Base-by-base conservation (phyloP, 192 early-diverging fungal species). In the Spinellus fusiger region DNA sequence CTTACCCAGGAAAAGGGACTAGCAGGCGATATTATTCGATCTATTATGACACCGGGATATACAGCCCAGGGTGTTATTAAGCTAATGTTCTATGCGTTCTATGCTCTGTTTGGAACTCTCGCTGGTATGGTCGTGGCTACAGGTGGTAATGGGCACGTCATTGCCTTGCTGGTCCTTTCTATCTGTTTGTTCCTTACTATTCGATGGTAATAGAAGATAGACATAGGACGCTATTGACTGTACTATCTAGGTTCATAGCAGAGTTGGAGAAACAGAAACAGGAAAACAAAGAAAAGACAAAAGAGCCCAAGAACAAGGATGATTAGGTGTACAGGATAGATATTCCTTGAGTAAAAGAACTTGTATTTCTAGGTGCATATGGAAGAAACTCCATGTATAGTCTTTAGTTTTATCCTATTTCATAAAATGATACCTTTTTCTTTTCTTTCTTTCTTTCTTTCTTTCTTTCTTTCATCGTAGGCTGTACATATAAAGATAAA, bases 1-100 rank as follows among this genome's bases (percentile, higher is more conserved):
- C 20, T 47, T 18, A 20, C 23, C 23, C 35, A 7, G 18, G 35
- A 59, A 22, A 20, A 62, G 6, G 70, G 61, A 2, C 23, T 72
- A 15, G 54, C 57, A 5, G 52, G 28, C 25, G 70, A 72, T 38
- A 26, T 72, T 26, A 50, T 72, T 28, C 54, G n/a, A 7, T 73
- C 71, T 5, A 62, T 73, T 10, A 67, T 73, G 71, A 68, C 65
- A 12, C 71, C 71, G 23, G 71, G 71, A 0, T 68, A 73, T 44
- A 73, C 71, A 20, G 61, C 71, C 13, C 68, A 44, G 0, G 62
- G 71, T 16, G 62, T 73, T 5, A 68, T 73, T 35, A 44, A 26
- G 20, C 31, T 68, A 1, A 68, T 73, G 71, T 60, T 49, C 48
- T 62, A 68, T 61, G 27, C 71, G 1, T 73, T 73, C 46, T 68